Percentiles rank a stretch among this genome's conserved stretches.
Conservation (phyloP, 768 basidiomycete genomes). For the Hericium coralloides region DNA sequence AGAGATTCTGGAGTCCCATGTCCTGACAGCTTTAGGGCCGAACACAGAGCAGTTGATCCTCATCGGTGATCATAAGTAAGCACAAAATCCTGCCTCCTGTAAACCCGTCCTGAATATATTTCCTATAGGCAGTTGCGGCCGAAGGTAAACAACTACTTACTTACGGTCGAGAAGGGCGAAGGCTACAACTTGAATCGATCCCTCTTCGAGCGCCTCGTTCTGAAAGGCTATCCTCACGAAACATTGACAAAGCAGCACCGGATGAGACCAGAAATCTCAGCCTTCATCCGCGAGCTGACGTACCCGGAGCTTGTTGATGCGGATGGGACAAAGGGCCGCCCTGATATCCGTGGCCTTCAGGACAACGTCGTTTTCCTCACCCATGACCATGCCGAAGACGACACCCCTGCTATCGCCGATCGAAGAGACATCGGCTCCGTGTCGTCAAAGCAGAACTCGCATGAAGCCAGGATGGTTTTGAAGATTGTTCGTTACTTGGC, state of each 20-base stretch:
- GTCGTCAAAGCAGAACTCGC: slow-evolving; percentile 52
- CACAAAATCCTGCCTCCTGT: background rate
- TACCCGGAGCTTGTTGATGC: slow-evolving; percentile 60
- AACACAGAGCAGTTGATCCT: slow-evolving; percentile 46
- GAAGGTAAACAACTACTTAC: slow-evolving; percentile 54
- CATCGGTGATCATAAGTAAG: slow-evolving; percentile 69
- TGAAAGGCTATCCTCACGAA: slow-evolving; percentile 51
- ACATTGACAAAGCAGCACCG: slow-evolving; percentile 53
- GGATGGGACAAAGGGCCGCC: slow-evolving; percentile 36
- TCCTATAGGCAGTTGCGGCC: slow-evolving; percentile 55
- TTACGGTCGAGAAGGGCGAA: slow-evolving; percentile 61
- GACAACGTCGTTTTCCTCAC: slow-evolving; percentile 55
- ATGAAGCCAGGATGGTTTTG: slow-evolving; percentile 53
- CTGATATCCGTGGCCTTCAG: slow-evolving; percentile 43
- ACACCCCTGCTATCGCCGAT: slow-evolving; percentile 32
- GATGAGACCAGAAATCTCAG: slow-evolving; percentile 68
- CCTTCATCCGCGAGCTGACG: slow-evolving; percentile 49
- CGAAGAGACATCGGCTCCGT: slow-evolving; percentile 35
- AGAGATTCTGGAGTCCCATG: slow-evolving; percentile 62
- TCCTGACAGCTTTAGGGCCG: slow-evolving; percentile 45
- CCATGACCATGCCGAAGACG: slow-evolving; percentile 48
- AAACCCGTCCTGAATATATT: background rate
- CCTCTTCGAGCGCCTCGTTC: slow-evolving; percentile 60
- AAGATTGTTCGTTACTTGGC: slow-evolving; percentile 57
- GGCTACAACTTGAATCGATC: slow-evolving; percentile 62